These are phyloP conservation scores for Perkinsus olseni DNA, from an alignment of 169 alveolate genomes.

Conservation along the genomic window DNA sequence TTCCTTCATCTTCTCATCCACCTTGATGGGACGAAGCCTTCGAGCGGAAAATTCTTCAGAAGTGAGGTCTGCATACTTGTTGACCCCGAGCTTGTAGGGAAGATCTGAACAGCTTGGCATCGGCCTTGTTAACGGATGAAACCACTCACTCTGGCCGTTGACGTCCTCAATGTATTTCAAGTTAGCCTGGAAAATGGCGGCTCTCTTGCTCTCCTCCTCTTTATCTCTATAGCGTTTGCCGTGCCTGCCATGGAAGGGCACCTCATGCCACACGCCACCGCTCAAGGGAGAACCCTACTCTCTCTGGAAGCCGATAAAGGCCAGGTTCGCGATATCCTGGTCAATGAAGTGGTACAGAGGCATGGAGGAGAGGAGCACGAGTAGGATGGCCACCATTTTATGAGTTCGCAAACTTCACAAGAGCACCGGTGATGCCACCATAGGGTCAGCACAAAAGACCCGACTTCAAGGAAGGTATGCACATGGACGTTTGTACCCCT, in stretches of 20 bases:
- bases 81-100: not conserved
- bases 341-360: not conserved
- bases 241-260: not conserved
- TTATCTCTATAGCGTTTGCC: not conserved
- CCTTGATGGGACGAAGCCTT: not conserved
- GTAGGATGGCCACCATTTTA: no score
- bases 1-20: not conserved
- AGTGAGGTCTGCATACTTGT: not conserved
- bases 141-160: not conserved
- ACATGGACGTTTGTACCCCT: no score
- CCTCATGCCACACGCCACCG: not conserved
- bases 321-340: not conserved
- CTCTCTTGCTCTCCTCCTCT: not conserved
- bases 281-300: not conserved
- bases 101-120: not conserved
- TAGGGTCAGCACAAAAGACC: no score
- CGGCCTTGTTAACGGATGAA: not conserved
- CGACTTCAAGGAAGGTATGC: no score
- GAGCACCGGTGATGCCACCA: no score
- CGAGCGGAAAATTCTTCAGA: not conserved
- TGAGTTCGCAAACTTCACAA: no score
- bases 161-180: not conserved
- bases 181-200: not conserved
- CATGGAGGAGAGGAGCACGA: not conserved
- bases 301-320: not conserved